A percentile compares a stretch with the other conserved stretches of the same genome.
phyloP scores from a whole-genome alignment of 768 basidiomycete species.

The Suillus americanus region DNA sequence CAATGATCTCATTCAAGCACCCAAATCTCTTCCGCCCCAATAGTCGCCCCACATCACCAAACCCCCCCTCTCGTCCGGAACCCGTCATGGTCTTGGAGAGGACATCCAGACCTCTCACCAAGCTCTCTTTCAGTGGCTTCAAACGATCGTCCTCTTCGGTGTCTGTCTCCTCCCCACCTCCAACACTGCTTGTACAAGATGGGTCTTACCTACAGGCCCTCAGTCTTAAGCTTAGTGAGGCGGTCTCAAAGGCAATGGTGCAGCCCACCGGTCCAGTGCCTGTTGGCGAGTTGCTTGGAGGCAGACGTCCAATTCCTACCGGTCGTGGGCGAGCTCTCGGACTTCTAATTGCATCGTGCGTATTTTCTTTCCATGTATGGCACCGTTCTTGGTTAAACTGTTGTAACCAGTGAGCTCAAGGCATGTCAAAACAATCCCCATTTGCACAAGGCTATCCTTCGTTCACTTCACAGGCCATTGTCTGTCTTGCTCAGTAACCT shows the following conservation, averaged over 20 bases:
- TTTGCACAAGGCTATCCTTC: conserved; percentile 66
- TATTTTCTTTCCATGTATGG: conserved; percentile 17
- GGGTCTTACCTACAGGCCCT: conserved; percentile 80
- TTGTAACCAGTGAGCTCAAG: conserved; percentile 59
- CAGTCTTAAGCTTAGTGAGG: conserved; percentile 76
- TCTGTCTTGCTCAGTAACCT: conserved; percentile 73
- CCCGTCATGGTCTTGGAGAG: conserved; percentile 42
- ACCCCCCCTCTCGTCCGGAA: conserved; percentile 35
- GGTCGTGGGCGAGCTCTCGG: conserved; percentile 72
- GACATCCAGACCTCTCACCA: conserved; percentile 51
- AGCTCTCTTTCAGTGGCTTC: conserved; percentile 59
- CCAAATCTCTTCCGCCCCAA: conserved; percentile 65
- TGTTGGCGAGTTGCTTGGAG: conserved; percentile 54
- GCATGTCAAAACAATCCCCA: conserved; percentile 63
- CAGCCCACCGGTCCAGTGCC: conserved; percentile 58
- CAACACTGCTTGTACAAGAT: conserved; percentile 62
- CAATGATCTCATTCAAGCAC: conserved; percentile 65
- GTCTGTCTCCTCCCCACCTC: conserved; percentile 28
- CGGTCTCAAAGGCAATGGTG: conserved; percentile 71
- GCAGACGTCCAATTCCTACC: conserved; percentile 70
- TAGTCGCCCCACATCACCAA: conserved; percentile 64
- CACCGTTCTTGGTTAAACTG: conserved; percentile 13
- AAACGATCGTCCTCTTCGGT: conserved; percentile 51
- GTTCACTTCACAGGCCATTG: conserved; percentile 73
- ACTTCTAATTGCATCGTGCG: conserved; percentile 68